These are phyloP conservation scores for Phytophthora fragariae DNA, from an alignment of 352 stramenopile species.

Conservation along the genomic window DNA sequence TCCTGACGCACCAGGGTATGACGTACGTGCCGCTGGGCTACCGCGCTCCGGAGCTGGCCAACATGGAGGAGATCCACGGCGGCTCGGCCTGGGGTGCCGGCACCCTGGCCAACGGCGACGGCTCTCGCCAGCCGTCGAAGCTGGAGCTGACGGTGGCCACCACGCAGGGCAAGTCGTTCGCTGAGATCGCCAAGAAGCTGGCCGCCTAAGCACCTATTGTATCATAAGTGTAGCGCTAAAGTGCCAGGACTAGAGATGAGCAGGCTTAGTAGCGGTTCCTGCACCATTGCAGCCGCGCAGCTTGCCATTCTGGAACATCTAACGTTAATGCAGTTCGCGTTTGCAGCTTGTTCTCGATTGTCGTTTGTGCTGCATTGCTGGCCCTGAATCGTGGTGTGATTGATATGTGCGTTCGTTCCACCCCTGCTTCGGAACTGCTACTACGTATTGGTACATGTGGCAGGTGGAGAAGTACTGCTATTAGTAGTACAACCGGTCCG, in stretches of 20 bases:
- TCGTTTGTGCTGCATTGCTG: background rate
- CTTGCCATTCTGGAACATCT: background rate
- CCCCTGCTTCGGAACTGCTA: too few relatives aligned
- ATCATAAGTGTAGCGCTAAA: conserved; percentile 3
- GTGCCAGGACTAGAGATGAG: conserved; percentile 7
- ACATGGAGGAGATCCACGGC: conserved; percentile 27
- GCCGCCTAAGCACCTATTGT: conserved; percentile 39
- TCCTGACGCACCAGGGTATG: conserved; percentile 24
- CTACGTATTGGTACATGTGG: too few relatives aligned
- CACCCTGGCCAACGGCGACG: conserved; percentile 12
- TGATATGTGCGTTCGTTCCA: too few relatives aligned
- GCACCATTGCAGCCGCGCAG: conserved; percentile 1
- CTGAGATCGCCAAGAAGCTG: conserved; percentile 76
- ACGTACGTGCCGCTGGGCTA: conserved; percentile 25
- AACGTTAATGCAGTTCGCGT: conserved; percentile 3
- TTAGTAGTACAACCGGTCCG: too few relatives aligned
- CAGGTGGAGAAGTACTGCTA: too few relatives aligned
- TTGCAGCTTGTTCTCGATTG: conserved; percentile 2
- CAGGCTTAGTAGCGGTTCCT: background rate
- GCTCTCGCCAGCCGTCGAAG: conserved; percentile 27
- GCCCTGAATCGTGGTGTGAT: too few relatives aligned
- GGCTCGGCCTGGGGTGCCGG: conserved; percentile 19
- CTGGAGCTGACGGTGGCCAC: conserved; percentile 23
- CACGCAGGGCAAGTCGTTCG: conserved; percentile 30
- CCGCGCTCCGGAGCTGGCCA: conserved; percentile 19